phyloP scores from a whole-genome alignment of 352 stramenopile genomes.

The Phytopythium sindhum region DNA sequence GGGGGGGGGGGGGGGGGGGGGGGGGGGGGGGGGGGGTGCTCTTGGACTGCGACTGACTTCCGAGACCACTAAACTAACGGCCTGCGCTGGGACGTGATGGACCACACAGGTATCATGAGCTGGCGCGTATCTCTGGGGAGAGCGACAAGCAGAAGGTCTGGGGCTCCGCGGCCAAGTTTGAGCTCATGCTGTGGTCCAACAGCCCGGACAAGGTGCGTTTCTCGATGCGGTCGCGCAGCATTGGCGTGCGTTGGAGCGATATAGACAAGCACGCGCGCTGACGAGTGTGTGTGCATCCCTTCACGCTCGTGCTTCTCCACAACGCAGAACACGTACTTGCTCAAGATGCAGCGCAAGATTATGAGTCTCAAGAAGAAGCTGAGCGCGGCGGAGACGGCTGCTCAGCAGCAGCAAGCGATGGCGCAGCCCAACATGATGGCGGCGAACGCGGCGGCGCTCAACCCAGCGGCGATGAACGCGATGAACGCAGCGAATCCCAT shows the following conservation, averaged over 20 bases:
- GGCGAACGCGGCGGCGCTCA: conserved; percentile 12
- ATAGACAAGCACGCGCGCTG: not conserved
- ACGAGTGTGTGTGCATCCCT: not conserved
- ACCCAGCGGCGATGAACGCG: conserved; percentile 23
- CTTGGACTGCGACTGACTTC: not conserved
- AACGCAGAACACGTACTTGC: conserved; percentile 68
- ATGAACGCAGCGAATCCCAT: conserved; percentile 15
- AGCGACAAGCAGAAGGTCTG: conserved; percentile 85
- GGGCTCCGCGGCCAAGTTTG: conserved; percentile 82
- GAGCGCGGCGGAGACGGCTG: conserved; percentile 29
- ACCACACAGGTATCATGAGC: conserved; percentile 77
- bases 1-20: no score
- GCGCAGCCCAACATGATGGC: conserved; percentile 18
- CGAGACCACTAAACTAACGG: no score
- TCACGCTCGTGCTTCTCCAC: not conserved
- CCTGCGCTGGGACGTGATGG: not conserved
- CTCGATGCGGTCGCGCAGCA: not conserved
- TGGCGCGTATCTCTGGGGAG: conserved; percentile 78
- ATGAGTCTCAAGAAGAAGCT: conserved; percentile 75
- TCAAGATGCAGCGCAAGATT: conserved; percentile 85
- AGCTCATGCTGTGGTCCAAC: conserved; percentile 84
- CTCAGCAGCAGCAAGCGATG: conserved; percentile 11
- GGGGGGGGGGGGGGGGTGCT: no score
- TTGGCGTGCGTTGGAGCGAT: not conserved
- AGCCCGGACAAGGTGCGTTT: conserved; percentile 55